Evolutionary conservation across 2,329 filamentous ascomycete species (phyloP), one percentile per base, ranked within the genome.

Genomic region (Aspergillus versicolor): DNA sequence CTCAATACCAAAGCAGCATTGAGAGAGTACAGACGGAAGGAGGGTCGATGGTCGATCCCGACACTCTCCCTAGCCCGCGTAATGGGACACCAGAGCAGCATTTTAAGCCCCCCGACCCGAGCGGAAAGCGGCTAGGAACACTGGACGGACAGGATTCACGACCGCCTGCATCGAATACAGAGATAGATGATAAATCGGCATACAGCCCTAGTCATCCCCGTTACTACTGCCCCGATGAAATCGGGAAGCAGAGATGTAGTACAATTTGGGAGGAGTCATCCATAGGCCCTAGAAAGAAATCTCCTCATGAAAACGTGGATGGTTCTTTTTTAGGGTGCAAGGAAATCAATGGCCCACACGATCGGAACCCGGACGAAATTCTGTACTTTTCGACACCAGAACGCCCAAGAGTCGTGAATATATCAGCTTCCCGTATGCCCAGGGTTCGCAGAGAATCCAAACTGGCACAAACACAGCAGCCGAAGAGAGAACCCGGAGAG

Each of bases 291-390:
- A 67, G 65, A 48, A 63, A 62, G n/a, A 58, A 63, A 34, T 51
- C 58, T 27, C 49, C 54, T 9, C 59, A 62, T 6, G 52, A 60
- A 15, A 66, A 67, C 21, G 56, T 62, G 1, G 72, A 73, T 21
- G 72, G 72, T 11, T 73, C 72, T 71, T 75, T 75, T 70, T 71
- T 75, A 71, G 72, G 72, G 11, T 75, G 72, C 66, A 72, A 70
- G 56, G 72, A 73, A 47, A 74, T 75, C 54, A 70, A 72, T 43
- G 65, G 67, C 12, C 65, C 67, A 9, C 59, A 61, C 32, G 66
- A 72, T 41, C 73, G 69, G 46, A 73, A 72, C 40, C 72, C 72
- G 21, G 73, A 75, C 67, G 72, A 74, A 34, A 72, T 75, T 12
- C 59, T 73, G 11, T 64, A 70, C 6, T 74, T 75, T 57, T 67